A percentile compares a stretch with the other conserved stretches of the same genome.
Evolutionary conservation across 2,329 filamentous ascomycete species (phyloP).

Genomic region (Cyclaneusma minus): DNA sequence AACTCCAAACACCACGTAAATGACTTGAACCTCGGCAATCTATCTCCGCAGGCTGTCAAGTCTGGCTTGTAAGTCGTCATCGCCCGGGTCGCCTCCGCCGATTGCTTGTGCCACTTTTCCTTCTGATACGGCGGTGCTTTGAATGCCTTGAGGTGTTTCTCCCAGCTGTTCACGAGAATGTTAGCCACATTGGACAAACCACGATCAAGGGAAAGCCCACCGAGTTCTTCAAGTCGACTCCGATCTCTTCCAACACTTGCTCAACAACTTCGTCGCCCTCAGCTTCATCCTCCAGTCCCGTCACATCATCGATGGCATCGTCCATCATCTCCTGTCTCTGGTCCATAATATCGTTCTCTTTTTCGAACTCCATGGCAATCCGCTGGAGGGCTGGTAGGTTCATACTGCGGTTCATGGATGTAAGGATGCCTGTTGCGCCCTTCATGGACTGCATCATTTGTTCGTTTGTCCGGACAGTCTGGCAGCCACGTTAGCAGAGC

Average conservation of each 20-base stretch:
- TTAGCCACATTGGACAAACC: slow-evolving; percentile 5
- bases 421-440: slow-evolving; percentile 79
- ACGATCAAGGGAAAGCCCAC: slow-evolving; percentile 37
- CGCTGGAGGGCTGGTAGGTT: slow-evolving; percentile 88
- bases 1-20: too few relatives aligned
- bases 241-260: slow-evolving; percentile 92
- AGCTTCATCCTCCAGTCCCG: slow-evolving; percentile 77
- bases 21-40: too few relatives aligned
- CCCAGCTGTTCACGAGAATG: slow-evolving; percentile 57
- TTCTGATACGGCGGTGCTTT: slow-evolving; percentile 57
- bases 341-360: slow-evolving; percentile 98
- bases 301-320: slow-evolving; percentile 93
- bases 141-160: slow-evolving; percentile 75
- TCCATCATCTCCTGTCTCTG: slow-evolving; percentile 99
- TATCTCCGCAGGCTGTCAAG: slow-evolving; percentile 56
- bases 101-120: slow-evolving; percentile 75
- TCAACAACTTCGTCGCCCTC: slow-evolving; percentile 96
- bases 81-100: slow-evolving; percentile 43
- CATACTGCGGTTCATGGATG: slow-evolving; percentile 97
- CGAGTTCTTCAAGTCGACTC: slow-evolving; percentile 77
- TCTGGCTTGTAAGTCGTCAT: slow-evolving; percentile 87
- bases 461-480: slow-evolving; percentile 96
- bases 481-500: slow-evolving; percentile 3
- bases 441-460: slow-evolving; percentile 99
- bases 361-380: slow-evolving; percentile 98